phyloP scores from a whole-genome alignment of 1,139 yeast species.

The Kodamaea anthophila region DNA sequence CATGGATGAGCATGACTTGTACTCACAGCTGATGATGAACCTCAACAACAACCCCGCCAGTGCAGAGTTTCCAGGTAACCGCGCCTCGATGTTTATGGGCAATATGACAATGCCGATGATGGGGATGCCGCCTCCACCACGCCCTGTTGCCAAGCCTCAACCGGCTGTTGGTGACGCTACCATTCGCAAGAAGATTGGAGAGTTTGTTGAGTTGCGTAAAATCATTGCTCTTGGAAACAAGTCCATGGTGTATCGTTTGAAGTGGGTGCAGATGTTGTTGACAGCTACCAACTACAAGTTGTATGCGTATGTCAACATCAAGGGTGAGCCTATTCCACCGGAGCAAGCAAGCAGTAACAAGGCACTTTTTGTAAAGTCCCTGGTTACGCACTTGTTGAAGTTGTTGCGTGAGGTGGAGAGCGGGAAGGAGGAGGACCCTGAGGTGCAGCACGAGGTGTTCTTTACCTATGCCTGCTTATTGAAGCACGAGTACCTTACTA shows the following conservation, averaged over 20 bases:
- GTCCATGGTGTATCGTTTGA: conserved; percentile 35
- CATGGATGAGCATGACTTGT: conserved; percentile 4
- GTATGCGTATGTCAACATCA: conserved; percentile 38
- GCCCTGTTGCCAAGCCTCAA: conserved; percentile 3
- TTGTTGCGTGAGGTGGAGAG: conserved; percentile 31
- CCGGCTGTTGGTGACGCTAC: conserved; percentile 9
- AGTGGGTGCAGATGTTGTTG: conserved; percentile 43
- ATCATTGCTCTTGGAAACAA: conserved; percentile 42
- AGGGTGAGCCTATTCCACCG: conserved; percentile 34
- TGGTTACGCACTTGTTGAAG: conserved; percentile 35
- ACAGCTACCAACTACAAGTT: conserved; percentile 36
- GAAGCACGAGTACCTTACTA: conserved; percentile 28
- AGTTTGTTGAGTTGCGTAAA: conserved; percentile 30
- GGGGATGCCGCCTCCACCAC: neutral
- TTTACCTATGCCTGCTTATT: conserved; percentile 37
- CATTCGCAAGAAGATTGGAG: conserved; percentile 29
- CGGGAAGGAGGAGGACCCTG: conserved; percentile 19
- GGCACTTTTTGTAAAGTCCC: conserved; percentile 34
- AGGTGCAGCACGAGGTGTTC: conserved; percentile 21
- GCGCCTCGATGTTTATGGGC: conserved; percentile 2
- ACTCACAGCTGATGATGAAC: conserved; percentile 17
- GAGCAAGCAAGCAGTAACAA: conserved; percentile 30
- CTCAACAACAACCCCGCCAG: conserved; percentile 9
- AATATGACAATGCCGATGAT: conserved; percentile 2
- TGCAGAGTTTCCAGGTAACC: conserved; percentile 4